A percentile compares a stretch with the other conserved stretches of the same genome.
These are phyloP conservation scores for Graphilbum ipis-grandicollis DNA, from an alignment of 2,329 filamentous ascomycete species.

Conservation along the genomic window DNA sequence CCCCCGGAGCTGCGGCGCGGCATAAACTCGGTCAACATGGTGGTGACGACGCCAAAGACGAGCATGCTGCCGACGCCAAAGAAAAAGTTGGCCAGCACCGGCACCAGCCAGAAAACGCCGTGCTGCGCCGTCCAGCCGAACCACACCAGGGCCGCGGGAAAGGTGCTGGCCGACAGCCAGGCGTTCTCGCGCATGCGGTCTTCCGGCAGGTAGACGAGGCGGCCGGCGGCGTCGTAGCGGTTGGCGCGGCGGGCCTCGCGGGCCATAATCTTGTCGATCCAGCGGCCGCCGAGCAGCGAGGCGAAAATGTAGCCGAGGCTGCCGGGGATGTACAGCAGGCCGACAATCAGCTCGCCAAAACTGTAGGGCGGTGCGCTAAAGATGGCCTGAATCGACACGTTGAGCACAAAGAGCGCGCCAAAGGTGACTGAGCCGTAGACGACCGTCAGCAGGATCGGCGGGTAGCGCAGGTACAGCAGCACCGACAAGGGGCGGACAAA, in stretches of 20 bases:
- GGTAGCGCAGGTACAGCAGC: conserved; percentile 54
- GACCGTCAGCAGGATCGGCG: conserved; percentile 56
- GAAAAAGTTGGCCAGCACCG: conserved; percentile 49
- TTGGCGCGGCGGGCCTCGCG: conserved; percentile 54
- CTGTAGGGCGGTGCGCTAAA: conserved; percentile 52
- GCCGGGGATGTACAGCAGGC: conserved; percentile 60
- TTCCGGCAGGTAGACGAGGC: conserved; percentile 53
- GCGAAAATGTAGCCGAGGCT: conserved; percentile 56
- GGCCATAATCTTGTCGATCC: conserved; percentile 70
- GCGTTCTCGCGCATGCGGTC: conserved; percentile 73
- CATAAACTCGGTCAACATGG: conserved; percentile 77
- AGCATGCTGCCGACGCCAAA: conserved; percentile 69
- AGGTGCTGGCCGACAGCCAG: conserved; percentile 55
- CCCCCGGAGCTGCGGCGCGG: conserved; percentile 52
- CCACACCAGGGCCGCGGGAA: conserved; percentile 52
- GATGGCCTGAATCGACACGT: conserved; percentile 56
- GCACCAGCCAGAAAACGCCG: conserved; percentile 46
- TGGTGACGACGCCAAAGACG: conserved; percentile 55
- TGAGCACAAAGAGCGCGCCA: conserved; percentile 57
- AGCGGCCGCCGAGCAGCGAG: conserved; percentile 52
- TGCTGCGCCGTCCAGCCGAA: conserved; percentile 60
- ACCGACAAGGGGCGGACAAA: conserved; percentile 59
- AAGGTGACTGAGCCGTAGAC: conserved; percentile 62
- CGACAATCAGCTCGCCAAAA: conserved; percentile 51
- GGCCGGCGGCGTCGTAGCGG: conserved; percentile 49